Evolutionary conservation across 225 moss, liverwort and hornwort species (phyloP), one percentile per base, ranked within the genome.

Genomic region (Pseudisothecium myosuroides): DNA sequence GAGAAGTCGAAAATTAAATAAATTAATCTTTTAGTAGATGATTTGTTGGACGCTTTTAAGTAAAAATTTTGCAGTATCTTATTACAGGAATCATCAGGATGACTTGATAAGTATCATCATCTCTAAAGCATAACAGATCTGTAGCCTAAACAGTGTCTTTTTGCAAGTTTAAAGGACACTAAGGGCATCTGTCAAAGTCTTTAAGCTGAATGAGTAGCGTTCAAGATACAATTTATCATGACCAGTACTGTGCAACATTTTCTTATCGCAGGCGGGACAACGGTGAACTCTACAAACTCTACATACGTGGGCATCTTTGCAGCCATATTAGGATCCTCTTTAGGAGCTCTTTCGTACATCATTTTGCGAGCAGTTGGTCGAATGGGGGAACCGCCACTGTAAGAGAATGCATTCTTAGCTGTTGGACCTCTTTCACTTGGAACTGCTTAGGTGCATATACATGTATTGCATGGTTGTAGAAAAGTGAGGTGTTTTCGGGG

Each of bases 311-410:
- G 94, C 82, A 92, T 95, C 43, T 81, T 90, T 62, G 89, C 92
- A n/a, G 95, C 94, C 87, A 88, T 94, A 43, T 83, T 88, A 83
- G 96, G 94, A 68, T 95, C 96, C 89, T 95, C 94, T 85, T 89
- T 93, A 83, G 95, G 96, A 88, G 95, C 96, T 75, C 94, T 96
- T 83, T 96, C 96, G 4, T 96, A 96, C 62, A 94, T 96, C 45
- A 90, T 96, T 74, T 90, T 96, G 78, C 94, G 96, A 87, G 89
- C 94, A 83, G 91, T 96, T 83, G 96, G 96, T 59, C 96, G 94
- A 73, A 90, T 84, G 83, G 93, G 92, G 90, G 96, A 96, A 93
- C 95, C 94, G 82, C 94, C 96, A 64, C 85, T 96, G 95, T 95
- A 94, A 95, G 93, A 83, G 62, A 67, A 54, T 58, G 43, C 84